Conservation (phyloP, 768 basidiomycete species). For the Cytidiella melzeri region DNA sequence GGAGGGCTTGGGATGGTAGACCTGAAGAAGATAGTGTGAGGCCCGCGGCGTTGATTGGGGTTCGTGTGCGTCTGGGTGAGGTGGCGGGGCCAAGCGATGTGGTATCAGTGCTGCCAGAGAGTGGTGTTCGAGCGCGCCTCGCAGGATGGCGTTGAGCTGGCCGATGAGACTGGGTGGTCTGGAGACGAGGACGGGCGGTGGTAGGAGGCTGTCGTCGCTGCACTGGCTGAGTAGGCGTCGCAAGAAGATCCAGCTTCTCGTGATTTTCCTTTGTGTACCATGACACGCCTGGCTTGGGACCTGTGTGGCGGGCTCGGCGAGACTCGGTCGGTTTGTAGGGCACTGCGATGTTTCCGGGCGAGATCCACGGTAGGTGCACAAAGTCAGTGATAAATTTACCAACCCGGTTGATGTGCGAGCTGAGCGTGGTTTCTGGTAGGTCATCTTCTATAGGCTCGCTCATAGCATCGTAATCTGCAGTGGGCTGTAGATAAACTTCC, state of each 20-base stretch:
- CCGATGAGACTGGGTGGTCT: neutral
- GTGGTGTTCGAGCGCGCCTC: neutral
- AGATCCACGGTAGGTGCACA: slow-evolving; percentile 32
- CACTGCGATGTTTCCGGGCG: slow-evolving; percentile 25
- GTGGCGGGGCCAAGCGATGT: slow-evolving; percentile 14
- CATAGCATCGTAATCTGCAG: slow-evolving; percentile 33
- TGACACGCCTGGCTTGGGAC: slow-evolving; percentile 16
- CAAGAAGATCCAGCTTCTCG: slow-evolving; percentile 22
- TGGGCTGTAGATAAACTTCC: slow-evolving; percentile 23
- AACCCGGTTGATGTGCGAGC: slow-evolving; percentile 24
- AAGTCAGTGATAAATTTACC: slow-evolving; percentile 28
- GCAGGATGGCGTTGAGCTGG: neutral
- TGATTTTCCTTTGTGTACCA: slow-evolving; percentile 21
- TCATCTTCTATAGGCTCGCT: slow-evolving; percentile 17
- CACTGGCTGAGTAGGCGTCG: slow-evolving; percentile 6
- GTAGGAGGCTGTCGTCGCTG: neutral
- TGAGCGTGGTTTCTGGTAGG: slow-evolving; percentile 23
- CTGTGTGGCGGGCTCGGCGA: slow-evolving; percentile 16
- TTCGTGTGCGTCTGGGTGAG: slow-evolving; percentile 3
- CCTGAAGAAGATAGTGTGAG: slow-evolving; percentile 12
- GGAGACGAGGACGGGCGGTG: slow-evolving; percentile 8
- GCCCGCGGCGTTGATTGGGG: slow-evolving; percentile 3
- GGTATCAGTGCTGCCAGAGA: neutral
- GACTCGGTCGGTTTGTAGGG: slow-evolving; percentile 28
- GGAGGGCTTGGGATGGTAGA: slow-evolving; percentile 15